Percentiles rank a stretch among this genome's conserved stretches.
Conservation (phyloP, 1,284 basidiomycete species). For the Cerrena zonata region DNA sequence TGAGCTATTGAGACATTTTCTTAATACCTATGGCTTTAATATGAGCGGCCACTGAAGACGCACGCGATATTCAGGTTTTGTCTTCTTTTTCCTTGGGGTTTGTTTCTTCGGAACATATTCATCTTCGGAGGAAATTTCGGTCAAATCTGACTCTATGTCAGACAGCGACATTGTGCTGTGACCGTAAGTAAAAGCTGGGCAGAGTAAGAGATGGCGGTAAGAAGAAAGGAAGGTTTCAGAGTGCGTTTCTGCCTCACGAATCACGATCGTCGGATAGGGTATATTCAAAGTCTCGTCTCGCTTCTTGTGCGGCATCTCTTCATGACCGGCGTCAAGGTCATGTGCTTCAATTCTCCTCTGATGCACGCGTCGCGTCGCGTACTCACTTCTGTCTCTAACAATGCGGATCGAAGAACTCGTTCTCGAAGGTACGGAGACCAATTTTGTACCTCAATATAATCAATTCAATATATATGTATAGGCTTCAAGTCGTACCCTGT, state of each 20-base stretch:
- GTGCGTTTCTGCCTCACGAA: conserved; percentile 12
- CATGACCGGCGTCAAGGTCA: conserved; percentile 1
- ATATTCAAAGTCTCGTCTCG: background rate
- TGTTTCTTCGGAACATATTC: conserved; percentile 26
- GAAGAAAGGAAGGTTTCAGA: conserved; percentile 9
- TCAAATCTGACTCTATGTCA: conserved; percentile 38
- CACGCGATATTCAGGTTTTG: conserved; percentile 16
- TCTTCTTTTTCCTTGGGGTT: conserved; percentile 11
- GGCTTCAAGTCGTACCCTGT: conserved; percentile 97
- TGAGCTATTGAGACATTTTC: conserved; percentile 5
- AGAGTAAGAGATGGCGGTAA: background rate
- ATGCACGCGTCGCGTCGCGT: conserved; percentile 19
- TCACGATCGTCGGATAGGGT: too few species aligned
- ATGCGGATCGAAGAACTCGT: conserved; percentile 83
- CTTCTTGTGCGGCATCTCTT: background rate
- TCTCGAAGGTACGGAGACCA: conserved; percentile 55
- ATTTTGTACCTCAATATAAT: background rate
- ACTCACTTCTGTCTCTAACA: conserved; percentile 9
- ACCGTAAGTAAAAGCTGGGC: background rate
- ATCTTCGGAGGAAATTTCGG: conserved; percentile 36
- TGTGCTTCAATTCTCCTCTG: background rate
- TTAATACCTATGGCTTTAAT: background rate
- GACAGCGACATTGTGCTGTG: conserved; percentile 9
- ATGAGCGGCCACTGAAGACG: background rate
- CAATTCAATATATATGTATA: conserved; percentile 22